Evolutionary conservation across 805 yeast genomes (phyloP).

Genomic region (Millerozyma acaciae): DNA sequence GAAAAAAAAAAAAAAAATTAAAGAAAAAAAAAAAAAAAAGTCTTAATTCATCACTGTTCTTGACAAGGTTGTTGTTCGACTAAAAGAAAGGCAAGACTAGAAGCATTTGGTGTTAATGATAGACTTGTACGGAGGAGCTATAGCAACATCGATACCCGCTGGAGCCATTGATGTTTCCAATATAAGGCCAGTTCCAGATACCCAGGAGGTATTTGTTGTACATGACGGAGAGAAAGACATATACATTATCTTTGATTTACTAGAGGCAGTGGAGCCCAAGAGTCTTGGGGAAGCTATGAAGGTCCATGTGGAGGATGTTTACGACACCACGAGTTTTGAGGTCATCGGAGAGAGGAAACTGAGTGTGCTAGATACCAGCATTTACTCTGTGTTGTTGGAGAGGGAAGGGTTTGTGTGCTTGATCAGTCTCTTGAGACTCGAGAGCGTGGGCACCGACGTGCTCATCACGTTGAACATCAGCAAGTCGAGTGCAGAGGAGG

Average conservation of each 20-base stretch:
- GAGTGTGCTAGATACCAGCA: conserved; percentile 3
- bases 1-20: too few relatives aligned
- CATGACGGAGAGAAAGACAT: conserved; percentile 40
- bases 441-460: conserved; percentile 54
- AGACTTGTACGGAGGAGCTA: conserved; percentile 78
- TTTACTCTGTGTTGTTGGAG: conserved; percentile 8
- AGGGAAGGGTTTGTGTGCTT: conserved; percentile 38
- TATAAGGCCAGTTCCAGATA: conserved; percentile 83
- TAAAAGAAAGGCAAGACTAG: too few relatives aligned
- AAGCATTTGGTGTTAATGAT: conserved; percentile 3
- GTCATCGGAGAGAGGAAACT: conserved; percentile 8
- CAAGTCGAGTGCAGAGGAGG: conserved; percentile 8
- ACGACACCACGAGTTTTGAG: conserved; percentile 16
- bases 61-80: too few relatives aligned
- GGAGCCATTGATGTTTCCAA: conserved; percentile 67
- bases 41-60: too few relatives aligned
- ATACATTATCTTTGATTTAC: conserved; percentile 60
- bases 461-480: conserved; percentile 50
- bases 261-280: conserved; percentile 44
- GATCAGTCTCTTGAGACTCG: conserved; percentile 54
- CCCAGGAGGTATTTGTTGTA: conserved; percentile 84
- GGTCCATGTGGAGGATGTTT: conserved; percentile 55
- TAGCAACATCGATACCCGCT: conserved; percentile 53
- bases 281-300: conserved; percentile 41
- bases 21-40: too few relatives aligned